Base-by-base conservation (phyloP, 352 stramenopile genomes). In the Phytophthora agathidicida region DNA sequence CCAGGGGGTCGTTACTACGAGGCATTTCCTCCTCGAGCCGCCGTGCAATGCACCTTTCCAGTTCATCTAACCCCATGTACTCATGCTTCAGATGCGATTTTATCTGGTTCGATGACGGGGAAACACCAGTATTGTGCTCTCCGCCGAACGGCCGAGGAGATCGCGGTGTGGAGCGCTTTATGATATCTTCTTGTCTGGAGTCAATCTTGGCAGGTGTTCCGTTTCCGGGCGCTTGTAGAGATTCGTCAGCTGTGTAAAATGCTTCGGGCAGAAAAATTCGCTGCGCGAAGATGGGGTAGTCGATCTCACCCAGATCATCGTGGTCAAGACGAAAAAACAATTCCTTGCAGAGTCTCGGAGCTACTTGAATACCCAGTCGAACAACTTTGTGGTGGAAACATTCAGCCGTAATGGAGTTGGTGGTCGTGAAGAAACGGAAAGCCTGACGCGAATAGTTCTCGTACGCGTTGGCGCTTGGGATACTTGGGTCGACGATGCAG, bases 401-500 rank as follows among this genome's bases (percentile, higher is more conserved):
- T 47, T 91, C 77, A 3, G 71, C 63, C 0, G 78, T 84, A 59
- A 93, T 91, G 14, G 70, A 75, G 53, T 89, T 91, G 11, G 75
- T 89, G 10, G 78, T 88, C 35, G 84, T 93, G 56, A 92, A 93
- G 57, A 79, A 88, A 9, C 75, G 75, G 36, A 93, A 93, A 3
- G 84, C 84, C 30, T 89, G 81, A 35, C 80, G 68, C 22, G 62
- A 79, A 42, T 71, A 86, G 44, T 90, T 86, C 14, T 88, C 78
- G 42, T 90, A 82, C 8, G 67, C 46, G 16, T 49, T 84, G 3
- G 51, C 71, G 6, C 65, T 74, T 7, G 64, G 26, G 14, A 84
- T 68, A 14, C 31, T 76, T 3, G 65, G 48, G 38, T 86, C 73
- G 1, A 75, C 42, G 3, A 59, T 65, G n/a, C 49, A 59, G 39